phyloP scores from a whole-genome alignment of 176 grass and related monocot genomes.

The Saccharum spontaneum region DNA sequence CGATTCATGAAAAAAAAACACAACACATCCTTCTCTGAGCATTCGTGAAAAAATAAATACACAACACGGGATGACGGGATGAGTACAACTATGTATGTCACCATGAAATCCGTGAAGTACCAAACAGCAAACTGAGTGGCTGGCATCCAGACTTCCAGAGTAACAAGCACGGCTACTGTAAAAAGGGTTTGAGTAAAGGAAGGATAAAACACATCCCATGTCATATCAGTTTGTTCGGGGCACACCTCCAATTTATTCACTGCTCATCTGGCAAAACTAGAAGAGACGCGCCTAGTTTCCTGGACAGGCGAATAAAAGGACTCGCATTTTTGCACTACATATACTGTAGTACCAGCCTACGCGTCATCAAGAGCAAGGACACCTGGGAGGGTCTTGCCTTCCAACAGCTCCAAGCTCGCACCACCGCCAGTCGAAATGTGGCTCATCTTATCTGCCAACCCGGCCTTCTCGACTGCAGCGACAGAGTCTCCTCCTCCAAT shows the following conservation, averaged over 20 bases:
- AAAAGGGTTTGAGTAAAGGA: background rate
- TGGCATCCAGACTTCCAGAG: background rate
- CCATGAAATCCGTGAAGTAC: no score
- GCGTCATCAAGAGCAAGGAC: conserved; percentile 81
- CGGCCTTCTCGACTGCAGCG: conserved; percentile 80
- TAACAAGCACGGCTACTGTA: background rate
- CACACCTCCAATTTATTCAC: conserved; percentile 32
- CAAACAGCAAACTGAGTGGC: background rate
- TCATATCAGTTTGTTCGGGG: background rate
- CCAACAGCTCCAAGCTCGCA: conserved; percentile 74
- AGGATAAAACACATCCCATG: background rate
- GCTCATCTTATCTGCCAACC: conserved; percentile 78
- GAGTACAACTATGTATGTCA: no score
- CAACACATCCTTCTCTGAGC: no score
- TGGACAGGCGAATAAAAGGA: background rate
- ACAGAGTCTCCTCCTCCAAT: conserved; percentile 86
- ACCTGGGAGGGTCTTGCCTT: conserved; percentile 78
- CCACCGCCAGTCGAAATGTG: conserved; percentile 87
- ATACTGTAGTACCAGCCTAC: conserved; percentile 25
- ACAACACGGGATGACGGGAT: no score
- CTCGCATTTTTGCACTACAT: background rate
- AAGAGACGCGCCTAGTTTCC: background rate
- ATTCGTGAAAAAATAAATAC: no score
- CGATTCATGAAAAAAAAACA: no score
- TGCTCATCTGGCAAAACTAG: conserved; percentile 21